Conservation (phyloP, 306 rosid species). For the Ceratonia siliqua region DNA sequence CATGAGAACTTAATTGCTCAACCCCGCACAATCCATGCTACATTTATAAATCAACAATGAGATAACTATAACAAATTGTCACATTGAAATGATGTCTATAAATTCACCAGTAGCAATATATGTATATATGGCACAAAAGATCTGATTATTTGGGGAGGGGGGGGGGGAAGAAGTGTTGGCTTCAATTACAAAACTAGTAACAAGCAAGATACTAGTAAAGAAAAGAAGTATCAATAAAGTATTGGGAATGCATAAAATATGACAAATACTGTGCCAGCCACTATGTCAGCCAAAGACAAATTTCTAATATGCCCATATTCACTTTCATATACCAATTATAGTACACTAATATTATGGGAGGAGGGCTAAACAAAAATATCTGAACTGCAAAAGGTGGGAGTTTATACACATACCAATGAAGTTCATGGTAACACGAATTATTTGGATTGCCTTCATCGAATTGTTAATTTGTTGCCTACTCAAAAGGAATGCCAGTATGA, state of each 20-base stretch:
- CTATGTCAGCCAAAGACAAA: not conserved
- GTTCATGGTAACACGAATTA: conserved; percentile 64
- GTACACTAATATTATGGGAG: not conserved
- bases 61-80: not conserved
- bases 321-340: conserved; percentile 24
- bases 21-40: not conserved
- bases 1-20: not conserved
- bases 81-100: conserved; percentile 6
- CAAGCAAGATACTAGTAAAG: not conserved
- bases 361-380: conserved; percentile 16
- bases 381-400: conserved; percentile 7
- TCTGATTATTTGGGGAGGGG: conserved; percentile 12
- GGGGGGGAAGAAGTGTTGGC: not conserved
- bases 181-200: conserved; percentile 2
- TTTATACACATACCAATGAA: conserved; percentile 64
- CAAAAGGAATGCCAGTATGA: conserved; percentile 69
- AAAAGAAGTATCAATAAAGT: not conserved
- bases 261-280: not conserved
- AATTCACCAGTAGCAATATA: conserved; percentile 9
- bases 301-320: conserved; percentile 14
- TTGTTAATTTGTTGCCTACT: conserved; percentile 52
- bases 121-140: not conserved
- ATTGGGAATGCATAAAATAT: conserved; percentile 14
- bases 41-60: not conserved
- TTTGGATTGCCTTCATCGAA: conserved; percentile 72